phyloP scores from a whole-genome alignment of 1,139 yeast species.

The Arxiozyma bovina region DNA sequence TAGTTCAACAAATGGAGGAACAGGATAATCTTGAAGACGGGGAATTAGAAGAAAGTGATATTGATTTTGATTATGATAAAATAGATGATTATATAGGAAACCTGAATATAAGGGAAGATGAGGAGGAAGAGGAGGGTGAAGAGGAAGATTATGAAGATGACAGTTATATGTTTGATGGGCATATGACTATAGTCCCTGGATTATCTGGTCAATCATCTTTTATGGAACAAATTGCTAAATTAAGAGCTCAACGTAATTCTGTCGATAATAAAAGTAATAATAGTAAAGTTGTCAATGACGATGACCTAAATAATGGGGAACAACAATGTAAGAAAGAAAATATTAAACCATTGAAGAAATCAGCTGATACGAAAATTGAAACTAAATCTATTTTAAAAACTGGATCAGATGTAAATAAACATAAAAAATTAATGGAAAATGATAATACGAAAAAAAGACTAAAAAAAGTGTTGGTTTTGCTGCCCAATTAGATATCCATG shows the following conservation, averaged over 20 bases:
- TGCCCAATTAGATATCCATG: conserved; percentile 44
- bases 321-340: not conserved
- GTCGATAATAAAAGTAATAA: not conserved
- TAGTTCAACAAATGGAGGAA: conserved; percentile 29
- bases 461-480: conserved; percentile 49
- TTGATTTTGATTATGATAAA: conserved; percentile 32
- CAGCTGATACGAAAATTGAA: not conserved
- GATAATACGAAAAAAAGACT: conserved; percentile 8
- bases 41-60: conserved; percentile 34
- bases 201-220: conserved; percentile 24
- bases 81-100: conserved; percentile 12
- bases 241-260: conserved; percentile 14
- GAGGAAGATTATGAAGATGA: conserved; percentile 29
- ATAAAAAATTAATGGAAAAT: not conserved
- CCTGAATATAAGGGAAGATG: no score
- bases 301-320: not conserved
- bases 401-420: not conserved
- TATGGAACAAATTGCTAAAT: conserved; percentile 24
- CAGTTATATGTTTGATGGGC: conserved; percentile 11
- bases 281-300: not conserved
- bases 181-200: conserved; percentile 24
- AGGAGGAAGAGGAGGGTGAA: conserved; percentile 17
- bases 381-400: conserved; percentile 19
- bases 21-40: conserved; percentile 33
- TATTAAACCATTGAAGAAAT: conserved; percentile 1